phyloP scores from a whole-genome alignment of 2,329 filamentous ascomycete species.

The Rugonectria rugulosa region DNA sequence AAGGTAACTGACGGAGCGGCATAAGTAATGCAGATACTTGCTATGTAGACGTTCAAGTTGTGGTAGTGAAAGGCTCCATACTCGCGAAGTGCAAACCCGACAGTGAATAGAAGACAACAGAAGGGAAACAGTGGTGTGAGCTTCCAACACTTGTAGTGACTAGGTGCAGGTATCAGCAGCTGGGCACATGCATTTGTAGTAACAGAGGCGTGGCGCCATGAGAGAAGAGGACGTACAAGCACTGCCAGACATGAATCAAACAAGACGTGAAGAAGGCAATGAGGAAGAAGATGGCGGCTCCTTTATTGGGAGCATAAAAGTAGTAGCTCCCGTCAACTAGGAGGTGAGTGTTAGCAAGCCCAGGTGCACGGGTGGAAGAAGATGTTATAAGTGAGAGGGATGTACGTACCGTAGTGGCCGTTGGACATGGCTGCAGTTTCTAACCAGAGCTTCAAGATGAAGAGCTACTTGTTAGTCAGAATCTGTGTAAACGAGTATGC shows the following conservation, averaged over 20 bases:
- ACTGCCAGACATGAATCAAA: constrained; percentile 51
- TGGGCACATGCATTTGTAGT: no score
- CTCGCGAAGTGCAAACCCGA: constrained; percentile 58
- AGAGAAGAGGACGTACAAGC: constrained; percentile 51
- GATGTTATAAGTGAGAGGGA: not conserved
- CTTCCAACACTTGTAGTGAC: constrained; percentile 64
- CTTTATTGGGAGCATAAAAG: constrained; percentile 57
- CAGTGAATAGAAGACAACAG: constrained; percentile 61
- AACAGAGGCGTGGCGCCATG: no score
- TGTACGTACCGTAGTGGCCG: constrained; percentile 42
- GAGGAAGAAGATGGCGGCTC: constrained; percentile 56
- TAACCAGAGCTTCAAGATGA: no score
- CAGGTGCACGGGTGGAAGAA: not conserved
- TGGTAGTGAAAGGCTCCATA: constrained; percentile 44
- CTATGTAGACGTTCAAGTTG: constrained; percentile 43
- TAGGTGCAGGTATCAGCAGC: constrained; percentile 33
- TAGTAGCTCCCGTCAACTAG: constrained; percentile 53
- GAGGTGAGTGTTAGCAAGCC: not conserved
- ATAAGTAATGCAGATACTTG: constrained; percentile 46
- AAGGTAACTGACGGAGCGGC: constrained; percentile 39
- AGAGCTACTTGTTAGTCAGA: no score
- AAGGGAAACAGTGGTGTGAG: constrained; percentile 62
- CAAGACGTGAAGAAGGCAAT: constrained; percentile 50
- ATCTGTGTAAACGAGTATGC: not conserved
- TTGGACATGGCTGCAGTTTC: constrained; percentile 37